These are phyloP conservation scores for Coemansia sp. DNA, from an alignment of 192 early-diverging fungal species.

Conservation along the genomic window DNA sequence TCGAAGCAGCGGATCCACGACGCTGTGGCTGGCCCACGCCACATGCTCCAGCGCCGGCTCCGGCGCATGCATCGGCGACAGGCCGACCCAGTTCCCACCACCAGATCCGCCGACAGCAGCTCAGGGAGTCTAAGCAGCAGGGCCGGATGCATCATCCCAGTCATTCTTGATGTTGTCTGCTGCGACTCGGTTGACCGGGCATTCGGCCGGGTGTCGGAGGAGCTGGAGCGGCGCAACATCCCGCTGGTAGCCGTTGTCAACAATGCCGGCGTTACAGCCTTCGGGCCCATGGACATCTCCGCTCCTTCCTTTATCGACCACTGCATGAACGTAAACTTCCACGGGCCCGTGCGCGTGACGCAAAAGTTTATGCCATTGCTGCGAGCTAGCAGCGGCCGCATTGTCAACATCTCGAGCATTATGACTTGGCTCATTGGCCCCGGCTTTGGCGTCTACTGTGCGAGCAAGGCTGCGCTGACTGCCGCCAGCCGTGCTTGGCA, in stretches of 20 bases:
- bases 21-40: not conserved
- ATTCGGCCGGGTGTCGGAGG: constrained; percentile 15
- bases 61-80: constrained; percentile 11
- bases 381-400: constrained; percentile 41
- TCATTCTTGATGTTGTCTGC: constrained; percentile 49
- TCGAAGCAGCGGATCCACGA: not conserved
- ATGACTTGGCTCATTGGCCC: constrained; percentile 55
- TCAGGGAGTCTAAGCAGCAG: not conserved
- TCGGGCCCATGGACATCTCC: constrained; percentile 51
- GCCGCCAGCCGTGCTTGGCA: constrained; percentile 49
- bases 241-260: constrained; percentile 52
- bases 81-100: not conserved
- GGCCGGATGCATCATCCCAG: constrained; percentile 29
- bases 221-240: constrained; percentile 36
- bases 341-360: constrained; percentile 50
- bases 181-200: constrained; percentile 43
- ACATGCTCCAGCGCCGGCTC: constrained; percentile 19
- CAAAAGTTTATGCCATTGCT: constrained; percentile 54
- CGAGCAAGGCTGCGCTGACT: constrained; percentile 55
- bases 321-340: constrained; percentile 53
- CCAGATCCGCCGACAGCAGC: not conserved
- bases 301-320: constrained; percentile 33
- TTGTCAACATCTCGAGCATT: constrained; percentile 56
- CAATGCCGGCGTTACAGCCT: constrained; percentile 55
- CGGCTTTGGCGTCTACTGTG: constrained; percentile 55